These are phyloP conservation scores for Multifurca ochricompacta DNA, from an alignment of 768 basidiomycete species.

Conservation along the genomic window DNA sequence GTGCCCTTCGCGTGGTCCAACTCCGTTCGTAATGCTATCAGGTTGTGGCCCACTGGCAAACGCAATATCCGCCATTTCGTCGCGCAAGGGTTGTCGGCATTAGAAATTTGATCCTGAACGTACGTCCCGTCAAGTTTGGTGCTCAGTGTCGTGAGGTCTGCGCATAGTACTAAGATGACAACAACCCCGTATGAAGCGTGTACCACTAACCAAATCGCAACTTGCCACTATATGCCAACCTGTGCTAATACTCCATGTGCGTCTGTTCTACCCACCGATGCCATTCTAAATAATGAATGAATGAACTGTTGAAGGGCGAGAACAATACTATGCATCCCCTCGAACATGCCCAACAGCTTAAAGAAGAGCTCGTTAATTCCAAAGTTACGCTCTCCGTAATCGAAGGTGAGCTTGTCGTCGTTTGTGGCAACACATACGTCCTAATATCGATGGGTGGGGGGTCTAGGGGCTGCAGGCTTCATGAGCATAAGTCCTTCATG, in stretches of 20 bases:
- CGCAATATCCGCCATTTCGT: conserved; percentile 43
- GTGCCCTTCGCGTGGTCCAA: neutral
- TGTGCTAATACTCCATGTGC: conserved; percentile 12
- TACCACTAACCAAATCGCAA: conserved; percentile 40
- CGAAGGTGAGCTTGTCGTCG: neutral
- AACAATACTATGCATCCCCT: conserved; percentile 4
- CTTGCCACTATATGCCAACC: conserved; percentile 23
- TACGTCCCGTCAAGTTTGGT: conserved; percentile 34
- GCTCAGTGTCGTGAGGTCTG: too few species aligned
- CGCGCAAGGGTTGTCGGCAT: conserved; percentile 47
- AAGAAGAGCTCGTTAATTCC: neutral
- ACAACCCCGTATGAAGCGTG: too few species aligned
- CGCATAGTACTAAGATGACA: too few species aligned
- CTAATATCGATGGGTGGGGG: too few species aligned
- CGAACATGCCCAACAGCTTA: conserved; percentile 8
- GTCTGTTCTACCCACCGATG: neutral
- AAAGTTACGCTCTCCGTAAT: conserved; percentile 1
- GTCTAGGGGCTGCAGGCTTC: conserved; percentile 50
- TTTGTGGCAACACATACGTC: too few species aligned
- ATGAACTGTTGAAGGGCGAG: conserved; percentile 9
- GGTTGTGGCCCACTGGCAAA: conserved; percentile 64
- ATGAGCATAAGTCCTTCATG: conserved; percentile 48
- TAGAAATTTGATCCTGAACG: conserved; percentile 52
- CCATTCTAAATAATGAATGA: neutral
- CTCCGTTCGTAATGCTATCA: conserved; percentile 23